Evolutionary conservation across 345 rosid species (phyloP).

Genomic region (Hibiscus mutabilis): DNA sequence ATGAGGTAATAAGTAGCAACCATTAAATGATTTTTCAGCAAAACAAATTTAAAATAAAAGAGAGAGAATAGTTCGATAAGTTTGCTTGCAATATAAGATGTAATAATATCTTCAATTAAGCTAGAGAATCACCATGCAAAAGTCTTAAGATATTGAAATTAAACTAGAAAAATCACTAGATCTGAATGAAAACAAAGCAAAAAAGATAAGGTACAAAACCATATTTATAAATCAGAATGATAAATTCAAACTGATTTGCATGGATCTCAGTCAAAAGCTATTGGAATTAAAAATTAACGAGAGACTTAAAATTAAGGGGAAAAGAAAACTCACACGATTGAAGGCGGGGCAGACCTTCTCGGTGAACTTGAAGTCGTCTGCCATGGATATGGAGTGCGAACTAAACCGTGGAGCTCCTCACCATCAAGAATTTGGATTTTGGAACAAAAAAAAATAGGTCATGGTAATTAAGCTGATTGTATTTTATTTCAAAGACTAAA

Average conservation of each 20-base stretch:
- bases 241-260: background rate
- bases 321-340: background rate
- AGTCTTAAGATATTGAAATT: background rate
- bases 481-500: too few species aligned
- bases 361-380: constrained; percentile 16
- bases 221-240: background rate
- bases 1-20: background rate
- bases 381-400: constrained; percentile 16
- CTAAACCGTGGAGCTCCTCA: constrained; percentile 8
- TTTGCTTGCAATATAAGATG: too few species aligned
- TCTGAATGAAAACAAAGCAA: background rate
- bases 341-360: constrained; percentile 18
- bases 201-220: background rate
- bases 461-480: too few species aligned
- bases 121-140: background rate
- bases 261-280: constrained; percentile 4
- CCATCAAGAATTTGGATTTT: background rate
- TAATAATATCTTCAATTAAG: background rate
- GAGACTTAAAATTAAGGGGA: background rate
- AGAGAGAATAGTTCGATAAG: too few species aligned
- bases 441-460: background rate
- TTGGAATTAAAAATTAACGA: background rate
- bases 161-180: background rate
- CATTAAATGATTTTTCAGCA: background rate
- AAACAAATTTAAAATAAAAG: background rate